A percentile compares a stretch with the other conserved stretches of the same genome.
These are phyloP conservation scores for Geranium incanum DNA, from an alignment of 441 rosid species.

Conservation along the genomic window DNA sequence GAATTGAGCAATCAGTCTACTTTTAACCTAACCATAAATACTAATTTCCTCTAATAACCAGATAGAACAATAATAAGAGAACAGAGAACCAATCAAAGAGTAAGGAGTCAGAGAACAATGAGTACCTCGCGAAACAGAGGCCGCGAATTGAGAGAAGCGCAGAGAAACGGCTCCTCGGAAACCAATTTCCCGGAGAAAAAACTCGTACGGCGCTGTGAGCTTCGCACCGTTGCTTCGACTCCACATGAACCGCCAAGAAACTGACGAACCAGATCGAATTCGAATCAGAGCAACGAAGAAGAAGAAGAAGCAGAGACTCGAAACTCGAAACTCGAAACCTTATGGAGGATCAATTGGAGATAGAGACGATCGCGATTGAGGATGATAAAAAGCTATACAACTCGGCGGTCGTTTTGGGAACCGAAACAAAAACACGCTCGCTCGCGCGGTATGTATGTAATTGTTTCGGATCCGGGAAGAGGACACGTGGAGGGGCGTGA, in stretches of 20 bases:
- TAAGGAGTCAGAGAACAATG: neutral
- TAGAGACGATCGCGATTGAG: neutral
- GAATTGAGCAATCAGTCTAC: neutral
- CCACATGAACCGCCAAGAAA: slow-evolving; percentile 8
- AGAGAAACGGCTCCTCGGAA: slow-evolving; percentile 1
- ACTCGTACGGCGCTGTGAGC: neutral
- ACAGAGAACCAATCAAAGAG: neutral
- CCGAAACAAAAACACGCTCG: neutral
- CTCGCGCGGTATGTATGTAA: neutral
- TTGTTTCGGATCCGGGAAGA: neutral
- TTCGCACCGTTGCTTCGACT: slow-evolving; percentile 7
- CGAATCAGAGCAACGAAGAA: slow-evolving; percentile 2
- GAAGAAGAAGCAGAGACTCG: neutral
- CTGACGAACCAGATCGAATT: neutral
- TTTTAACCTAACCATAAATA: neutral
- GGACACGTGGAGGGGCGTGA: neutral
- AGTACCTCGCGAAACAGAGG: neutral
- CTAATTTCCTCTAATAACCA: neutral
- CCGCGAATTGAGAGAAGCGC: neutral
- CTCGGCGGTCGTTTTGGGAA: slow-evolving; percentile 2
- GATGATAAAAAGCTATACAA: neutral
- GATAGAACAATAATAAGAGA: neutral
- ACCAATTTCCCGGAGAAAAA: neutral
- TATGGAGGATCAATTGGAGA: neutral
- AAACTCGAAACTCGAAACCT: neutral